Evolutionary conservation across 1,284 basidiomycete species (phyloP).

Genomic region (Salmacisia buchloeana): DNA sequence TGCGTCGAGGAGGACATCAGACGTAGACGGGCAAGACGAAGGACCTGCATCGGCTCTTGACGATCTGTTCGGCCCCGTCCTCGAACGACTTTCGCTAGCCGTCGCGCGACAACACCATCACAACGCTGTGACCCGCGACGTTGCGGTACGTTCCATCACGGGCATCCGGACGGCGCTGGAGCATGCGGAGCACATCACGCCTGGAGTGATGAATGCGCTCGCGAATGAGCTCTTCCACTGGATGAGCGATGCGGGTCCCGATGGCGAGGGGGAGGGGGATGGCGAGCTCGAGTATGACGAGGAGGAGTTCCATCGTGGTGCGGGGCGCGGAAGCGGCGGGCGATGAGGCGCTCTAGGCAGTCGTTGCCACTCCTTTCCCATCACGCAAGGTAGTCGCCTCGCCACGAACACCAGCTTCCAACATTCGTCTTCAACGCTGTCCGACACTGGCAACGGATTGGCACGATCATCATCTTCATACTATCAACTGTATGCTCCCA

Average conservation of each 20-base stretch:
- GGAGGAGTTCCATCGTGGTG: not conserved
- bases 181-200: slow-evolving; percentile 38
- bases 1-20: too few species aligned
- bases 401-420: too few species aligned
- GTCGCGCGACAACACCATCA: slow-evolving; percentile 28
- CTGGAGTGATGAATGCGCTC: slow-evolving; percentile 43
- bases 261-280: slow-evolving; percentile 16
- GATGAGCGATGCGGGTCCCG: slow-evolving; percentile 26
- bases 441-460: too few species aligned
- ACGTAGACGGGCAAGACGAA: too few species aligned
- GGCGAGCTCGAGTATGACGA: slow-evolving; percentile 18
- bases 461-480: too few species aligned
- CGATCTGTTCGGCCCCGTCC: slow-evolving; percentile 39
- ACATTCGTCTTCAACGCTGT: too few species aligned
- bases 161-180: slow-evolving; percentile 27
- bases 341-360: too few species aligned
- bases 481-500: too few species aligned
- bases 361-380: not conserved
- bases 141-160: slow-evolving; percentile 29
- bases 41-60: slow-evolving; percentile 32
- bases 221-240: slow-evolving; percentile 43
- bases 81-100: slow-evolving; percentile 39
- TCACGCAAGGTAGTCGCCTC: not conserved
- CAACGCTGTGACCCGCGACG: not conserved
- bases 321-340: too few species aligned